A percentile compares a stretch with the other conserved stretches of the same genome.
Conservation (phyloP, 2,329 filamentous ascomycete genomes). For the Sphaerulina musiva region DNA sequence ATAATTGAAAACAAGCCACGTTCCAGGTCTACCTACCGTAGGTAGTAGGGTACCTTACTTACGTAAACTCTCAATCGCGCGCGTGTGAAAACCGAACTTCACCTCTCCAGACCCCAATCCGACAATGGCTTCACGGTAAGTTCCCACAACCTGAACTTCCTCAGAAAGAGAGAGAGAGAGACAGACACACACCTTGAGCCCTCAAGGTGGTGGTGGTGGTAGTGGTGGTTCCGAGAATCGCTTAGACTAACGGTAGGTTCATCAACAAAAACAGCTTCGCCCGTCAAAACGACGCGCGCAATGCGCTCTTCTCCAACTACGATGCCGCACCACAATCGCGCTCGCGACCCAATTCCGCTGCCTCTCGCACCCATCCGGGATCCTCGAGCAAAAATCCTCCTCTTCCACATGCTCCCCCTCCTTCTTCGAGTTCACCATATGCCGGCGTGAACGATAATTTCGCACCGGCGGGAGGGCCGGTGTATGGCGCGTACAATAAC, state of each 20-base stretch:
- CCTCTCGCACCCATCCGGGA: constrained; percentile 20
- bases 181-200: too few relatives aligned
- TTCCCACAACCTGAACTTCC: background rate
- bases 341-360: constrained; percentile 31
- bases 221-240: too few relatives aligned
- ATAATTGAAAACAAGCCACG: too few relatives aligned
- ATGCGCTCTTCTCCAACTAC: constrained; percentile 38
- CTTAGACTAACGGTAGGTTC: too few relatives aligned
- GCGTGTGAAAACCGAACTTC: constrained; percentile 1
- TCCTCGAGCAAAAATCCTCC: constrained; percentile 22
- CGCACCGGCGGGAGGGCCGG: constrained; percentile 13
- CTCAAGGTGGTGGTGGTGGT: too few relatives aligned
- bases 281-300: constrained; percentile 32
- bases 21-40: background rate
- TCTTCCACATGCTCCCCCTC: constrained; percentile 11
- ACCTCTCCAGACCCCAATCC: background rate
- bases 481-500: constrained; percentile 28
- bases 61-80: constrained; percentile 1
- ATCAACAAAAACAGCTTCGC: constrained; percentile 5
- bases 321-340: constrained; percentile 26
- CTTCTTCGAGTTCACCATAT: constrained; percentile 18
- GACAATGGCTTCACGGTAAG: constrained; percentile 12
- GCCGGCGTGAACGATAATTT: constrained; percentile 20
- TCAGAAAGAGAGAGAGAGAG: background rate
- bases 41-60: background rate